phyloP scores from a whole-genome alignment of 768 basidiomycete genomes.

The Termitomyces sp. region DNA sequence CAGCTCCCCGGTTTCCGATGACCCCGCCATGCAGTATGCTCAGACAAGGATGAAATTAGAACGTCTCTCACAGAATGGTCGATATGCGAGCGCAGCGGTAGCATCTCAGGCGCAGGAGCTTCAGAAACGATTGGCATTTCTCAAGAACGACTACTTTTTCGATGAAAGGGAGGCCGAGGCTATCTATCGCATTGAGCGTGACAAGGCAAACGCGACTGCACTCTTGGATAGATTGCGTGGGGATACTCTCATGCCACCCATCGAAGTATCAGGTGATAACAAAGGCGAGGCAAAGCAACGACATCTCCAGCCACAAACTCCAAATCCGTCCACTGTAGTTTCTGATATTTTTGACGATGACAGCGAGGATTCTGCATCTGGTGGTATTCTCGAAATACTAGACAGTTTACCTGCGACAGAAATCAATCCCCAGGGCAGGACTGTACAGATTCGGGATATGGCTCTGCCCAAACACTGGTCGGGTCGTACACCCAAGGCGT shows the following conservation, averaged over 20 bases:
- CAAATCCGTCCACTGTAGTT: constrained; percentile 1
- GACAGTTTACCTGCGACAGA: constrained; percentile 58
- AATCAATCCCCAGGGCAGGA: constrained; percentile 48
- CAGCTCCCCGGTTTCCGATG: constrained; percentile 34
- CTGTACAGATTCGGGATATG: constrained; percentile 63
- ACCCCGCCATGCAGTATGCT: constrained; percentile 61
- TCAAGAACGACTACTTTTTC: constrained; percentile 65
- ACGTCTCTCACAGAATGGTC: constrained; percentile 30
- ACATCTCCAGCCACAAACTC: constrained; percentile 12
- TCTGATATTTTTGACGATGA: constrained; percentile 51
- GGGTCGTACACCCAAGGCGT: constrained; percentile 70
- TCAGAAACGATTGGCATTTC: constrained; percentile 36
- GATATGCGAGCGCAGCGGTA: constrained; percentile 17
- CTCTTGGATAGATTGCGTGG: constrained; percentile 40
- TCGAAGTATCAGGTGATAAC: not conserved
- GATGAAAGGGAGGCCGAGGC: constrained; percentile 60
- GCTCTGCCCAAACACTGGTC: constrained; percentile 78
- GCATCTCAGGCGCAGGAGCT: constrained; percentile 31
- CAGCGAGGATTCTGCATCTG: constrained; percentile 38
- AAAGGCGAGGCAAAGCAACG: constrained; percentile 10
- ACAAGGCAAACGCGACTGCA: constrained; percentile 37
- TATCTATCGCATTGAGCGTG: constrained; percentile 47
- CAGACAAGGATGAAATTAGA: constrained; percentile 54
- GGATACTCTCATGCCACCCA: not conserved
- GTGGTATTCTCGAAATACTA: constrained; percentile 70